Evolutionary conservation across 441 rosid genomes (phyloP).

Genomic region (Adansonia gregorii): DNA sequence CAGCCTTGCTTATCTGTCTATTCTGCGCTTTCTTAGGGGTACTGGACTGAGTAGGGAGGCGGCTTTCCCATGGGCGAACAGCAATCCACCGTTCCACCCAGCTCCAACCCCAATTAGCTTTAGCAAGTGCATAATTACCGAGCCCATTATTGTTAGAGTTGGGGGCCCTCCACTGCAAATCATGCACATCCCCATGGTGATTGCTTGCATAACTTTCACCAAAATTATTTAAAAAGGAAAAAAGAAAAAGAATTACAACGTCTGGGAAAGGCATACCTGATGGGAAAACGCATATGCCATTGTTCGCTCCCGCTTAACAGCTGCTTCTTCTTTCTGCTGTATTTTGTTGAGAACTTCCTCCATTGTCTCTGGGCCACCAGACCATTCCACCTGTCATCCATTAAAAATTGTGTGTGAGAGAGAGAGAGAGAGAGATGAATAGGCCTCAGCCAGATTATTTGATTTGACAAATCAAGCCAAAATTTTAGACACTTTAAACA

Average conservation of each 20-base stretch:
- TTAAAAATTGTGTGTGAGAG: neutral
- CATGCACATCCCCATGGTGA: conserved; percentile 24
- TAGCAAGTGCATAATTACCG: conserved; percentile 58
- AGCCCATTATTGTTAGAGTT: conserved; percentile 57
- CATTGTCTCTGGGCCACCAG: conserved; percentile 74
- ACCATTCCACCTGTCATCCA: conserved; percentile 79
- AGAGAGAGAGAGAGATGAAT: neutral
- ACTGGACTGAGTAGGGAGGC: conserved; percentile 43
- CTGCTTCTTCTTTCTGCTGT: conserved; percentile 86
- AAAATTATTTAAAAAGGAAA: neutral
- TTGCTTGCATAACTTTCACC: neutral
- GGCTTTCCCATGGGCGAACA: conserved; percentile 91
- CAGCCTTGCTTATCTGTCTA: conserved; percentile 46
- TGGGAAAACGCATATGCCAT: conserved; percentile 97
- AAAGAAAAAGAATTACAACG: neutral
- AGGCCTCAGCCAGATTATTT: neutral
- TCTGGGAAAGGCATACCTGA: conserved; percentile 54
- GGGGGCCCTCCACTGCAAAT: conserved; percentile 74
- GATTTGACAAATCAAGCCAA: neutral
- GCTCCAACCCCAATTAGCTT: conserved; percentile 96
- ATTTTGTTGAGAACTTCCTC: conserved; percentile 74
- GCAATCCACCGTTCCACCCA: conserved; percentile 96
- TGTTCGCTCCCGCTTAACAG: conserved; percentile 83
- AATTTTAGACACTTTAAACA: neutral
- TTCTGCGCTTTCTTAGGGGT: conserved; percentile 62